These are phyloP conservation scores for Ophiostoma pallidulum DNA, from an alignment of 2,329 filamentous ascomycete species.

Conservation along the genomic window DNA sequence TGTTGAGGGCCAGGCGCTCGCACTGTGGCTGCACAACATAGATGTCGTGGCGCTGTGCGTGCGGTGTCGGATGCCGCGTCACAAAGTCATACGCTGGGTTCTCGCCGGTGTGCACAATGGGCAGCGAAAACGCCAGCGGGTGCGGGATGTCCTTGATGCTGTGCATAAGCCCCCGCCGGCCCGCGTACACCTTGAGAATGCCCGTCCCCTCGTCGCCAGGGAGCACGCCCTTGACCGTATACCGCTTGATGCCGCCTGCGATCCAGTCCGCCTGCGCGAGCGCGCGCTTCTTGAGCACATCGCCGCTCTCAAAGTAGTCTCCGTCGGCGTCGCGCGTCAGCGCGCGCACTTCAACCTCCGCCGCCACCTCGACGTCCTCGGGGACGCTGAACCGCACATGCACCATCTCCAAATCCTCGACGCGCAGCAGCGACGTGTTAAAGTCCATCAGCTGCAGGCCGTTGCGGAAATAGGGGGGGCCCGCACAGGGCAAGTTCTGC, in stretches of 20 bases:
- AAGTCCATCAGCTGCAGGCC: slow-evolving; percentile 74
- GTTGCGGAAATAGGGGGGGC: slow-evolving; percentile 81
- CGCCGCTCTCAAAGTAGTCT: slow-evolving; percentile 87
- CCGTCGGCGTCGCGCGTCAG: slow-evolving; percentile 79
- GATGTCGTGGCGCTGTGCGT: slow-evolving; percentile 93
- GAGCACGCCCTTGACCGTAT: slow-evolving; percentile 84
- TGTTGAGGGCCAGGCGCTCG: slow-evolving; percentile 76
- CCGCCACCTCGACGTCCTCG: slow-evolving; percentile 79
- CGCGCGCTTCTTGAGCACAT: slow-evolving; percentile 74
- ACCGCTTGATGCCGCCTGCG: slow-evolving; percentile 65
- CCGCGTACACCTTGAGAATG: slow-evolving; percentile 82
- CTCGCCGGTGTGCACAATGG: slow-evolving; percentile 79
- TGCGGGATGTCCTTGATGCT: slow-evolving; percentile 95
- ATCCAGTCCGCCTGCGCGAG: slow-evolving; percentile 90
- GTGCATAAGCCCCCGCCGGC: slow-evolving; percentile 92
- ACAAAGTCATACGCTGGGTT: slow-evolving; percentile 94
- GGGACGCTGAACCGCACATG: slow-evolving; percentile 85
- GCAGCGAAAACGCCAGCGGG: slow-evolving; percentile 78
- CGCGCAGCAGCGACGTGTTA: slow-evolving; percentile 74
- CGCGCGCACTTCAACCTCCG: slow-evolving; percentile 79
- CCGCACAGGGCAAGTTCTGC: slow-evolving; percentile 75
- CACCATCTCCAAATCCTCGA: slow-evolving; percentile 88
- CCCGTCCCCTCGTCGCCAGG: slow-evolving; percentile 88
- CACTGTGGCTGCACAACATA: slow-evolving; percentile 97
- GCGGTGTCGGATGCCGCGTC: slow-evolving; percentile 85